A percentile compares a stretch with the other conserved stretches of the same genome.
Conservation (phyloP, 1,284 basidiomycete species). For the Malassezia slooffiae region DNA sequence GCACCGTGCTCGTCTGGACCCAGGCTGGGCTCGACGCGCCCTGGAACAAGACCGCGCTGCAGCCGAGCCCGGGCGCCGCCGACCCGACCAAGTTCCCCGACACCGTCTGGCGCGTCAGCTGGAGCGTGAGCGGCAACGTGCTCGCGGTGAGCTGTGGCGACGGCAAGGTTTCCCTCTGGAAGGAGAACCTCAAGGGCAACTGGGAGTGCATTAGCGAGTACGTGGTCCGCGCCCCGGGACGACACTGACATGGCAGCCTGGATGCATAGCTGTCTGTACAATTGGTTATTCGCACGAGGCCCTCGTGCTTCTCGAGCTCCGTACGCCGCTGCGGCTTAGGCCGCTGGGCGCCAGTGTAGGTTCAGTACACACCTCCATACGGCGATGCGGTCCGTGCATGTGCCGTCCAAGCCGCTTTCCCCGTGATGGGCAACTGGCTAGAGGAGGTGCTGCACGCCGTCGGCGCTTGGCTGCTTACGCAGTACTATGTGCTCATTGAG, state of each 20-base stretch:
- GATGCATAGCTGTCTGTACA: constrained; percentile 2
- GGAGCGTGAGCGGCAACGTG: constrained; percentile 92
- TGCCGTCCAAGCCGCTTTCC: too few species aligned
- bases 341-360: too few species aligned
- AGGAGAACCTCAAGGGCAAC: constrained; percentile 81
- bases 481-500: constrained; percentile 34
- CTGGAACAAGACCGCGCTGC: constrained; percentile 76
- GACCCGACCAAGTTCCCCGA: constrained; percentile 33
- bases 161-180: constrained; percentile 95
- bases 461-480: too few species aligned
- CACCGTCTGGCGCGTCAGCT: constrained; percentile 83
- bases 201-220: constrained; percentile 74
- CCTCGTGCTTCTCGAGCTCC: too few species aligned
- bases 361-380: too few species aligned
- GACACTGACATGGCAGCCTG: neutral
- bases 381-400: too few species aligned
- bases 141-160: constrained; percentile 95
- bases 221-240: neutral
- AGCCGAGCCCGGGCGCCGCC: constrained; percentile 52
- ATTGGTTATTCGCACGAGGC: too few species aligned
- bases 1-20: constrained; percentile 86
- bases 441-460: too few species aligned
- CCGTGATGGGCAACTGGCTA: too few species aligned
- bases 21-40: constrained; percentile 65
- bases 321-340: too few species aligned